Conservation (phyloP, 208 protist species). For the Wallacemonas sp. region DNA sequence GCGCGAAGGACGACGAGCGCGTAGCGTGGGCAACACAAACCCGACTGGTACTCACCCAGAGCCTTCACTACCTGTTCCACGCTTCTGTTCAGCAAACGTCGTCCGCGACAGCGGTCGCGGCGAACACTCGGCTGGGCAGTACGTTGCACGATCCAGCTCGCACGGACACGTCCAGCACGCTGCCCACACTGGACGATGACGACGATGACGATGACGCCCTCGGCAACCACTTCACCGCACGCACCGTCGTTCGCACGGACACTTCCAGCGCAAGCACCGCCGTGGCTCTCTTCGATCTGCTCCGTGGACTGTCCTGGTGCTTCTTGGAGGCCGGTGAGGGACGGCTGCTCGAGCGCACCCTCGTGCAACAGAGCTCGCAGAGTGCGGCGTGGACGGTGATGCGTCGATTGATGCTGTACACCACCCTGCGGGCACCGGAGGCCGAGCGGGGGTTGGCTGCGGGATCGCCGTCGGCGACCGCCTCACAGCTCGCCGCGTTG, state of each 20-base stretch:
- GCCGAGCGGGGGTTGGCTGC: too few species aligned
- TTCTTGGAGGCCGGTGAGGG: slow-evolving; percentile 32
- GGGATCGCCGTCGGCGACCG: too few species aligned
- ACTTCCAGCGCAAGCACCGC: background rate
- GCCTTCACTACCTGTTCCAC: background rate
- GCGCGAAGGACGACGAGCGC: background rate
- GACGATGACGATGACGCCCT: background rate
- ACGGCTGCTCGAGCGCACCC: slow-evolving; percentile 8
- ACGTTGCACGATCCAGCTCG: too few species aligned
- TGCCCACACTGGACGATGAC: too few species aligned
- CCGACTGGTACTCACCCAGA: background rate
- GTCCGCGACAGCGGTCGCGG: background rate
- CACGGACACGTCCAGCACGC: slow-evolving; percentile 1
- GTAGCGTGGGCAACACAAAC: background rate
- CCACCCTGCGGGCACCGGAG: too few species aligned
- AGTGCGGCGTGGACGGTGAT: background rate
- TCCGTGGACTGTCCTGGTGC: slow-evolving; percentile 34
- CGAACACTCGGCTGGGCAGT: background rate
- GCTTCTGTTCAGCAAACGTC: background rate
- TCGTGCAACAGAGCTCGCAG: background rate
- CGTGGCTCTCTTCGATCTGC: slow-evolving; percentile 10
- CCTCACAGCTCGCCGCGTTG: too few species aligned
- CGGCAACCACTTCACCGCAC: background rate
- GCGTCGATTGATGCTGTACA: background rate
- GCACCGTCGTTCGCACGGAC: background rate